A percentile compares a stretch with the other conserved stretches of the same genome.
Conservation (phyloP, 352 stramenopile genomes). For the Pythium utonaiense region DNA sequence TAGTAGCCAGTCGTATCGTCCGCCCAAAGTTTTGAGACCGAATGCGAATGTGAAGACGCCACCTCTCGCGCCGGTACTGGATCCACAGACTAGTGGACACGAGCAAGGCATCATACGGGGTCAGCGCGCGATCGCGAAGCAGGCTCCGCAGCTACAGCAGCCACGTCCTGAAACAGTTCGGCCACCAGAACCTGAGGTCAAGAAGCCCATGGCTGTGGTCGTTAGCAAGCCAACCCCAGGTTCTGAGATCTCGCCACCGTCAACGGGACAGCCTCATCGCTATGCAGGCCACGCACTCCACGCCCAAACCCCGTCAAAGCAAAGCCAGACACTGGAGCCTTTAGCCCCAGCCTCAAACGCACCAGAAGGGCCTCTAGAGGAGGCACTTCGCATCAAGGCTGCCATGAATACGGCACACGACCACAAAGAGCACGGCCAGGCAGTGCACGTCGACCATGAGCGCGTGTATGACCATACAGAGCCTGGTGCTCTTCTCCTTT, state of each 20-base stretch:
- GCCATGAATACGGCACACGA: constrained; percentile 2
- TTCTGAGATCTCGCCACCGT: background rate
- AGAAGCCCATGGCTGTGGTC: background rate
- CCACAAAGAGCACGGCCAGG: background rate
- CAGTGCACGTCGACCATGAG: background rate
- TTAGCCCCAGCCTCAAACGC: background rate
- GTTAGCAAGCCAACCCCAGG: background rate
- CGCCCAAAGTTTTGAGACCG: constrained; percentile 3
- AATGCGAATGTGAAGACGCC: background rate
- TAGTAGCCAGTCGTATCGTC: background rate
- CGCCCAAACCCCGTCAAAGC: background rate
- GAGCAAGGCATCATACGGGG: background rate
- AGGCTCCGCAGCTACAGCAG: background rate
- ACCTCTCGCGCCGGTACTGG: background rate
- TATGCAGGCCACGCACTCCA: background rate
- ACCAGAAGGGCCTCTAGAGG: background rate
- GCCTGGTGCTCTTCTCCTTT: background rate
- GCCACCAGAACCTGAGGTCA: background rate
- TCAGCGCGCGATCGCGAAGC: background rate
- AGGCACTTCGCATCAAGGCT: constrained; percentile 4
- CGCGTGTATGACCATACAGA: constrained; percentile 5
- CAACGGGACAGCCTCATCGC: background rate
- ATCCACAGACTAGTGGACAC: background rate
- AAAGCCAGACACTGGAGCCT: background rate
- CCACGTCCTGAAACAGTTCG: background rate